A percentile compares a stretch with the other conserved stretches of the same genome.
Evolutionary conservation across 2,329 filamentous ascomycete genomes (phyloP).

Genomic region (Balansia obtecta): DNA sequence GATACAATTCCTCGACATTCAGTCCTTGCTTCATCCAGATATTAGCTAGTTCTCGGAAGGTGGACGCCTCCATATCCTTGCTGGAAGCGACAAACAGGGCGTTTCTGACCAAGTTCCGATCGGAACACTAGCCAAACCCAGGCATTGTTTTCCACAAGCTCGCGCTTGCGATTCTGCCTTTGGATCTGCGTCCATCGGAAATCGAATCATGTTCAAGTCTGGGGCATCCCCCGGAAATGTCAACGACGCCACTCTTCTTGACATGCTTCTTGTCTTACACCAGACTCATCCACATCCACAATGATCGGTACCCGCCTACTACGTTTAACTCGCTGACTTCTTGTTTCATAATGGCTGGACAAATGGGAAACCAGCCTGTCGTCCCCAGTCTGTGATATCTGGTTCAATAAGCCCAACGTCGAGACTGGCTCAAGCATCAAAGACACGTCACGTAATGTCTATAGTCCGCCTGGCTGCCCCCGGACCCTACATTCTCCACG

Average conservation of each 20-base stretch:
- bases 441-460: neutral
- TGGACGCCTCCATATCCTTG: neutral
- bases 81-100: neutral
- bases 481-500: neutral
- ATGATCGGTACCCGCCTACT: neutral
- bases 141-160: neutral
- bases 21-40: no score
- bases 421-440: neutral
- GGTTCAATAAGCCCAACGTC: neutral
- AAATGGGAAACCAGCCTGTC: neutral
- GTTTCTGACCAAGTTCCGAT: neutral
- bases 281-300: neutral
- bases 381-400: neutral
- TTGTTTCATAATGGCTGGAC: neutral
- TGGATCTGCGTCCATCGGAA: neutral
- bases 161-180: neutral
- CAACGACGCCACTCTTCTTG: neutral
- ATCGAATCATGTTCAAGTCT: neutral
- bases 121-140: neutral
- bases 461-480: neutral
- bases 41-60: no score
- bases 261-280: slow-evolving; percentile 1
- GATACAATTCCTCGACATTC: neutral
- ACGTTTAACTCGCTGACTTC: neutral
- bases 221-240: neutral